Conservation (phyloP, 305 asterid genomes). For the Fraxinus nigra region DNA sequence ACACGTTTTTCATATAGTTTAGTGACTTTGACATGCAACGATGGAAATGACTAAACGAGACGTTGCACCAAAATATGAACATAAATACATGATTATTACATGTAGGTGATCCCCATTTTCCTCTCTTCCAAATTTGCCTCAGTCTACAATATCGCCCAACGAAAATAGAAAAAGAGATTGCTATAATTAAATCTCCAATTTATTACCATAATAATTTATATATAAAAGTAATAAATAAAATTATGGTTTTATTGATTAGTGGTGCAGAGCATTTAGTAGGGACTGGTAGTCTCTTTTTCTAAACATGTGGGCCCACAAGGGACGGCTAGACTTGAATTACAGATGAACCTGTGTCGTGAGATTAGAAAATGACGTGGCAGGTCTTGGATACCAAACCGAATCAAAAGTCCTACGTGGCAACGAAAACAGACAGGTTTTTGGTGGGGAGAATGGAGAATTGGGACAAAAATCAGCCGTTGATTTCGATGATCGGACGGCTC, state of each 20-base stretch:
- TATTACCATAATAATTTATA: not conserved
- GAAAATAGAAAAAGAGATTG: not conserved
- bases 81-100: not conserved
- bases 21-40: not conserved
- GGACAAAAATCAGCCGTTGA: slow-evolving; percentile 33
- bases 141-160: not conserved
- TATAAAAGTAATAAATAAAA: not conserved
- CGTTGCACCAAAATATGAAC: not conserved
- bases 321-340: slow-evolving; percentile 29
- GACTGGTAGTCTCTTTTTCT: slow-evolving; percentile 30
- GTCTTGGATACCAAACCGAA: slow-evolving; percentile 29
- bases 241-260: slow-evolving; percentile 29
- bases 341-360: slow-evolving; percentile 34
- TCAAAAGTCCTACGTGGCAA: slow-evolving; percentile 58
- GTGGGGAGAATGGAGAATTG: slow-evolving; percentile 34
- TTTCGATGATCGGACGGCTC: slow-evolving; percentile 31
- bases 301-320: slow-evolving; percentile 32
- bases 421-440: slow-evolving; percentile 26
- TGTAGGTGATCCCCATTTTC: not conserved
- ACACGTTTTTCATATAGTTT: not conserved
- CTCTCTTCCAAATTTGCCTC: not conserved
- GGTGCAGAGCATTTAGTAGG: slow-evolving; percentile 38
- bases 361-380: slow-evolving; percentile 54
- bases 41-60: not conserved
- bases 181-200: not conserved